A percentile compares a stretch with the other conserved stretches of the same genome.
Conservation (phyloP, 768 basidiomycete species). For the Mycena galericulata region DNA sequence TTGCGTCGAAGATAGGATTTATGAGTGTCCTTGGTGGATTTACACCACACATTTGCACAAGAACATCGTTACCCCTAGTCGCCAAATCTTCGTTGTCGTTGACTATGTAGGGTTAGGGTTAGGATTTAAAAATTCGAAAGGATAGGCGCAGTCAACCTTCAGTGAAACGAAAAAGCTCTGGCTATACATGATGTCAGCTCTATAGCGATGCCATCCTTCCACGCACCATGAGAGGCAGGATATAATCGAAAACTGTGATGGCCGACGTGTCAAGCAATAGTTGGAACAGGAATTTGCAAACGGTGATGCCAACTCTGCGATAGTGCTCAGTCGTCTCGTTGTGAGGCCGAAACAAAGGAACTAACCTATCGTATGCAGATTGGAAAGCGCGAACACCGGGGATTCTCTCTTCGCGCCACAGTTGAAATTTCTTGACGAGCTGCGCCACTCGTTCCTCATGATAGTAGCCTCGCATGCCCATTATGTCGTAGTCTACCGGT, state of each 20-base stretch:
- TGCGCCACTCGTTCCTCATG: conserved; percentile 69
- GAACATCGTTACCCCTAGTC: conserved; percentile 71
- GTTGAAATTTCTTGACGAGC: conserved; percentile 71
- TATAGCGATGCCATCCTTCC: background rate
- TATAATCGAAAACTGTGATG: conserved; percentile 81
- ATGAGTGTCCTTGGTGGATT: conserved; percentile 80
- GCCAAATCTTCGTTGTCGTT: conserved; percentile 82
- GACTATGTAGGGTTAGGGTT: conserved; percentile 51
- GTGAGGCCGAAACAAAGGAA: conserved; percentile 10
- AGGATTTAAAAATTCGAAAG: conserved; percentile 12
- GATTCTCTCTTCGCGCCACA: conserved; percentile 77
- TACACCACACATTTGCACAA: conserved; percentile 89
- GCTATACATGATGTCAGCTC: conserved; percentile 51
- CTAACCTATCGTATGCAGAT: conserved; percentile 85
- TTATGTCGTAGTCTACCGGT: conserved; percentile 73
- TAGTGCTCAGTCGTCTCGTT: conserved; percentile 19
- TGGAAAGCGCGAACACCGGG: conserved; percentile 85
- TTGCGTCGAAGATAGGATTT: conserved; percentile 73
- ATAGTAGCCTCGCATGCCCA: conserved; percentile 76
- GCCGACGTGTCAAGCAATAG: conserved; percentile 83
- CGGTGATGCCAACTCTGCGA: conserved; percentile 68
- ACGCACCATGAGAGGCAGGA: conserved; percentile 82
- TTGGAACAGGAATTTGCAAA: conserved; percentile 85
- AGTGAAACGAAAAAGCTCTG: conserved; percentile 80
- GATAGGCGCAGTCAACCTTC: conserved; percentile 61